Base-by-base conservation (phyloP, 1,139 yeast genomes). In the Scheffersomyces lignicola region DNA sequence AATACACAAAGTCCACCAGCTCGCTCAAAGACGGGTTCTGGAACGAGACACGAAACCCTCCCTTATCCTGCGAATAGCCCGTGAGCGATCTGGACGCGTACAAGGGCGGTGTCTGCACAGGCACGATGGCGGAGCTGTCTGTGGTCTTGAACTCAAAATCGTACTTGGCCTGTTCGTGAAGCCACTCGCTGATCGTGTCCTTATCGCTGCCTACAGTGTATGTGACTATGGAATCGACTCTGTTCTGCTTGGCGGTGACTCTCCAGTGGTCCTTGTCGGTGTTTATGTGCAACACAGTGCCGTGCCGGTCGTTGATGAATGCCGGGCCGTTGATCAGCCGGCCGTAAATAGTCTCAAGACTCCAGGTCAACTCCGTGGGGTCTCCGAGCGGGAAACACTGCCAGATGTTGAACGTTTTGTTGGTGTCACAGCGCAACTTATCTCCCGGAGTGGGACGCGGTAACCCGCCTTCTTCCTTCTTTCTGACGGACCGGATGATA, bases 11-110 rank as follows among this genome's bases (percentile, higher is more conserved):
- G 3, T 61, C 59, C 1, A 80, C 73, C 0, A 73, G 58, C 11
- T 59, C 52, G 5, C 65, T 53, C 3, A 50, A 45, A 0, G 77
- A 62, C 1, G 90, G 87, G 52, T 92, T 94, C 14, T 69, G 65
- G 49, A 90, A 76, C 7, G 80, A 84, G 0, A 85, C 77, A 55
- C 97, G 80, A 45, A 92, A 69, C 0, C 97, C 97, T 38, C 97
- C 97, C 41, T 77, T 74, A 51, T 88, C 97, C 54, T 84, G 94
- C 2, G 96, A 90, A 52, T 83, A 85, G 0, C 97, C 97, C 0
- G 96, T 87, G 40, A 90, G 72, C 0, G 97, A 86, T 40, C 98
- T 76, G 14, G 95, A 83, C 0, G 84, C 94, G 39, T 58, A 62
- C 1, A 92, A 65, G 0, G 95, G 95, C 0, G 92, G 88, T 1